These are phyloP conservation scores for Phyllostachys edulis DNA, from an alignment of 176 grass and related monocot genomes.

Conservation along the genomic window DNA sequence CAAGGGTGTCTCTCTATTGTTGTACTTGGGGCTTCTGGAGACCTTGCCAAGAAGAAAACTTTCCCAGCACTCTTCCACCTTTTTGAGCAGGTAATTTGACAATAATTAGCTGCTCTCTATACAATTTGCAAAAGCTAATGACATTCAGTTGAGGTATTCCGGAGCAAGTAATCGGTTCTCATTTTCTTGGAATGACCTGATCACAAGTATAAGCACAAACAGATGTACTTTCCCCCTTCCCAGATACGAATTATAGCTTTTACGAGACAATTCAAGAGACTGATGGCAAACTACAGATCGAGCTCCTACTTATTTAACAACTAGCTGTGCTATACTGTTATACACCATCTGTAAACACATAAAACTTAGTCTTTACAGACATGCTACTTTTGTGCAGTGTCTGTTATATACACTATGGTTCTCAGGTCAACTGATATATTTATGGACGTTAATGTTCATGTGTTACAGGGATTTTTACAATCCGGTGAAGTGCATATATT, in stretches of 20 bases:
- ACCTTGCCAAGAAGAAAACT: slow-evolving; percentile 99
- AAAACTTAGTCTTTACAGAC: slow-evolving; percentile 8
- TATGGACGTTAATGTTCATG: slow-evolving; percentile 15
- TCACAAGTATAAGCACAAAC: slow-evolving; percentile 16
- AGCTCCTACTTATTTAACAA: slow-evolving; percentile 19
- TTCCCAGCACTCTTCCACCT: slow-evolving; percentile 96
- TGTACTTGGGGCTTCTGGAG: slow-evolving; percentile 96
- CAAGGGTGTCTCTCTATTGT: slow-evolving; percentile 76
- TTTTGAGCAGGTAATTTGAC: slow-evolving; percentile 74
- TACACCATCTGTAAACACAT: not conserved
- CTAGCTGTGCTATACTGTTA: not conserved
- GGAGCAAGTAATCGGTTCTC: not conserved
- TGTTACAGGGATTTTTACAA: slow-evolving; percentile 73
- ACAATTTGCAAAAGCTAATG: slow-evolving; percentile 12
- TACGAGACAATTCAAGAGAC: slow-evolving; percentile 17
- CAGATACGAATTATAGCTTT: not conserved
- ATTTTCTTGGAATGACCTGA: not conserved
- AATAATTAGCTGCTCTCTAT: not conserved
- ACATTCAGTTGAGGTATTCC: slow-evolving; percentile 15
- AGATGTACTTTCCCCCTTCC: not conserved
- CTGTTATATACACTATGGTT: not conserved
- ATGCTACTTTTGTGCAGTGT: not conserved
- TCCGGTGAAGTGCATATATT: slow-evolving; percentile 84
- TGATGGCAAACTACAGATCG: slow-evolving; percentile 22
- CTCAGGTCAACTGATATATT: not conserved